These are phyloP conservation scores for Mortierella sp. DNA, from an alignment of 371 early-diverging fungal species.

Conservation along the genomic window DNA sequence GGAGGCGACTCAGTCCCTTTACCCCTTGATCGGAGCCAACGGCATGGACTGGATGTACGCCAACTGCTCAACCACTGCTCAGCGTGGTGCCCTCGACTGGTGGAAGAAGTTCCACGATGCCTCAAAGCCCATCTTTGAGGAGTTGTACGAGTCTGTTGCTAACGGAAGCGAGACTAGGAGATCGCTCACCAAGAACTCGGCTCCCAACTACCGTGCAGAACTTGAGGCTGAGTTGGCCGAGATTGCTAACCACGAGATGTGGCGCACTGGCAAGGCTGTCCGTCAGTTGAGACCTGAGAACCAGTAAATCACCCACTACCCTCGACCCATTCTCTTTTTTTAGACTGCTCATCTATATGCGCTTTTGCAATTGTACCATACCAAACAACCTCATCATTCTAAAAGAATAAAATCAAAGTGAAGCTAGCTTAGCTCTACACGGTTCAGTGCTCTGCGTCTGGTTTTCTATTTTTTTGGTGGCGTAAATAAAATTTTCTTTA, in stretches of 20 bases:
- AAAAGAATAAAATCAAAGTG: background rate
- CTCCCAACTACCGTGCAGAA: slow-evolving; percentile 91
- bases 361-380: slow-evolving; percentile 2
- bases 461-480: too few species aligned
- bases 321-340: background rate
- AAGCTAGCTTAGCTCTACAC: too few species aligned
- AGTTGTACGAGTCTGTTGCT: slow-evolving; percentile 88
- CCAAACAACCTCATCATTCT: background rate
- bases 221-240: slow-evolving; percentile 92
- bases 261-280: slow-evolving; percentile 92
- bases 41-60: slow-evolving; percentile 98
- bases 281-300: slow-evolving; percentile 89
- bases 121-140: slow-evolving; percentile 94
- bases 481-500: too few species aligned
- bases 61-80: slow-evolving; percentile 96
- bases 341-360: background rate
- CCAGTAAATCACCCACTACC: slow-evolving; percentile 28
- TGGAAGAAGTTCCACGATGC: slow-evolving; percentile 93
- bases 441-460: too few species aligned
- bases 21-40: slow-evolving; percentile 95
- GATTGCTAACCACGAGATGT: slow-evolving; percentile 82
- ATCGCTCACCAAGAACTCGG: slow-evolving; percentile 89
- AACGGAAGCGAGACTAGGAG: slow-evolving; percentile 93
- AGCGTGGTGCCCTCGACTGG: slow-evolving; percentile 98
- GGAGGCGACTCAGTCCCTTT: slow-evolving; percentile 97